Evolutionary conservation across 768 basidiomycete genomes (phyloP), one percentile per base, ranked within the genome.

Genomic region (Lactarius pseudohatsudake): DNA sequence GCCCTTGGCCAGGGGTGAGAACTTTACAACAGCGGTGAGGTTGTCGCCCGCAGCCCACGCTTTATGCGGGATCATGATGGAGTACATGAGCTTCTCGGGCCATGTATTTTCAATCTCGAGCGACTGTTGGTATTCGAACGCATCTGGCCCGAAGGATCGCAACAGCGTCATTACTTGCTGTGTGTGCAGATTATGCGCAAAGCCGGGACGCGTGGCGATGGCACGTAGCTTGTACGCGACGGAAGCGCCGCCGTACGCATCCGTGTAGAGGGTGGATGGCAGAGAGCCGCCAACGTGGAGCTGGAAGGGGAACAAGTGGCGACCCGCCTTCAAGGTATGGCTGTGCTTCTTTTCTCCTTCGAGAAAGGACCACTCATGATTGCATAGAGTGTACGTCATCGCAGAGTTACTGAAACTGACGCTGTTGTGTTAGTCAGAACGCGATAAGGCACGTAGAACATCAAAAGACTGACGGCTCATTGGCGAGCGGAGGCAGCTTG

Each of bases 61-160:
- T 74, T 96, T 96, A 82, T 96, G 94, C 0, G 96, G 96, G 38
- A 98, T 77, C 79, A 94, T 91, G 73, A 94, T 85, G 6, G 90
- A 88, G 76, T 96, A 98, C 95, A 96, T 96, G 77, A 97, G 80
- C 79, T 98, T 98, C 26, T 90, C 90, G 0, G 96, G 95, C 96
- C 96, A 98, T 18, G 94, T 95, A 76, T 96, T 97, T 77, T 97
- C 92, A 70, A 93, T 89, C 76, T 98, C 96, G 65, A 97, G 84
- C 2, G 94, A 94, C 74, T 98, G 95, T 72, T 94, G 96, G 80
- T 93, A 98, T 76, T 98, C 96, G 71, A 97, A 84, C 0, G 96
- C 90, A 68, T 95, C 94, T 1, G 85, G 75, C 22, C 86, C 81
- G 73, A 95, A 89, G 4, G 89, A 86, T 56, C 94, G 86, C 57